These are phyloP conservation scores for Teratosphaeria zuluensis DNA, from an alignment of 2,329 filamentous ascomycete species.

Conservation along the genomic window DNA sequence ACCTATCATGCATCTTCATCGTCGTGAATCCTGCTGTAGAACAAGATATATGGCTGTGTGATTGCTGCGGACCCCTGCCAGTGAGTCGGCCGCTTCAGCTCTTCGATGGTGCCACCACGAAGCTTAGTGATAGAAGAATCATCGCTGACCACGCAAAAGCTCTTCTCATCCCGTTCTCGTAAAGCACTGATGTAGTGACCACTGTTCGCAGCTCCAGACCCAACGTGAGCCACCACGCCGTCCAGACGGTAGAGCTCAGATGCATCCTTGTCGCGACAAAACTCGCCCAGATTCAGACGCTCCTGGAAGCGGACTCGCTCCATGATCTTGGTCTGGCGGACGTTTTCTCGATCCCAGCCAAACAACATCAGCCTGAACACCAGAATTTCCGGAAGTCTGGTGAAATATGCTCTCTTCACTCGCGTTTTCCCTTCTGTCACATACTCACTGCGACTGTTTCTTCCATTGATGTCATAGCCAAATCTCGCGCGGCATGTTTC, in stretches of 20 bases:
- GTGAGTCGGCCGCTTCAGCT: not conserved
- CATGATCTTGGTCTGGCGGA: not conserved
- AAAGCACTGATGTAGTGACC: conserved; percentile 15
- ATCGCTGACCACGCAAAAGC: conserved; percentile 2
- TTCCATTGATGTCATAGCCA: not conserved
- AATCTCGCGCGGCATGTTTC: not conserved
- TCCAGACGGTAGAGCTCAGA: conserved; percentile 9
- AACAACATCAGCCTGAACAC: not conserved
- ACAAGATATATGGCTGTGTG: not conserved
- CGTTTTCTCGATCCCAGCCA: not conserved
- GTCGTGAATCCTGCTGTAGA: not conserved
- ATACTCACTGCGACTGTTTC: not conserved
- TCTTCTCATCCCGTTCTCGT: conserved; percentile 13
- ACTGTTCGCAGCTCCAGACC: conserved; percentile 1
- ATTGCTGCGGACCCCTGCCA: not conserved
- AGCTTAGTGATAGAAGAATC: not conserved
- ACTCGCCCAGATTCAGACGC: conserved; percentile 4
- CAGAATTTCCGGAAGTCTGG: not conserved
- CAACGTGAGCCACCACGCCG: conserved; percentile 10
- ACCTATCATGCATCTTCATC: too few species aligned
- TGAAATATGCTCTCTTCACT: not conserved
- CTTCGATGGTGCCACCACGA: not conserved
- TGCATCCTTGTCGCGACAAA: not conserved
- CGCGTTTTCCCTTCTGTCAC: not conserved
- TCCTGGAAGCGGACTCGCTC: not conserved